Conservation (phyloP, 495 filamentous ascomycete species). For the Peziza echinospora region DNA sequence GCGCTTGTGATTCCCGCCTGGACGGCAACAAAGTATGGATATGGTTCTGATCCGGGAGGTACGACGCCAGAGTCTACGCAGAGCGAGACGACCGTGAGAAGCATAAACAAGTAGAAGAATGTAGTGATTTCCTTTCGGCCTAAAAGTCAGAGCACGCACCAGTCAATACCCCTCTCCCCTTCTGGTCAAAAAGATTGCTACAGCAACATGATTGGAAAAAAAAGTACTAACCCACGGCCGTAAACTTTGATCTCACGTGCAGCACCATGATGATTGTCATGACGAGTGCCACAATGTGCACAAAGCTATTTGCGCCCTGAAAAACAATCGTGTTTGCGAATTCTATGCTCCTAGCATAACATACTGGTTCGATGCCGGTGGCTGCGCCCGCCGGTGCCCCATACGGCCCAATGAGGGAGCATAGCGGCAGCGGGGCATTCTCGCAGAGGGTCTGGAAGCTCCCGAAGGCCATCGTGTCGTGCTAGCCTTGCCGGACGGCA, state of each 20-base stretch:
- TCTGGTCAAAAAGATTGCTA: neutral
- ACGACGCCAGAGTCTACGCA: conserved; percentile 85
- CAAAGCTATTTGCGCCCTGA: conserved; percentile 70
- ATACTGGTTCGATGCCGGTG: conserved; percentile 66
- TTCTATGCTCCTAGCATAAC: conserved; percentile 88
- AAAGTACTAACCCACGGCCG: conserved; percentile 74
- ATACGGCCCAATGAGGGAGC: conserved; percentile 55
- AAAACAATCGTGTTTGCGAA: conserved; percentile 97
- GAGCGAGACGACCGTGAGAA: conserved; percentile 70
- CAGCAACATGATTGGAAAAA: neutral
- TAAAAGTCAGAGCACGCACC: conserved; percentile 20
- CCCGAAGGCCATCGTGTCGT: conserved; percentile 57
- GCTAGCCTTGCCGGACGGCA: neutral
- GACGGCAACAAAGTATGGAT: conserved; percentile 76
- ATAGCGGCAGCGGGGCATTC: conserved; percentile 68
- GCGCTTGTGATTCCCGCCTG: conserved; percentile 85
- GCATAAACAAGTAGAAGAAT: conserved; percentile 94
- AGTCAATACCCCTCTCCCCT: neutral
- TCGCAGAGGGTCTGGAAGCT: conserved; percentile 73
- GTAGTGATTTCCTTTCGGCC: conserved; percentile 93
- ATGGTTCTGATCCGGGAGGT: conserved; percentile 54
- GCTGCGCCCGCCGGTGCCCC: conserved; percentile 24
- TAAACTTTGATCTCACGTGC: conserved; percentile 93
- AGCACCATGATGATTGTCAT: conserved; percentile 97
- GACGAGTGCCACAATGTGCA: conserved; percentile 73